phyloP scores from a whole-genome alignment of 2,329 filamentous ascomycete species.

The Pseudogymnoascus sp. region DNA sequence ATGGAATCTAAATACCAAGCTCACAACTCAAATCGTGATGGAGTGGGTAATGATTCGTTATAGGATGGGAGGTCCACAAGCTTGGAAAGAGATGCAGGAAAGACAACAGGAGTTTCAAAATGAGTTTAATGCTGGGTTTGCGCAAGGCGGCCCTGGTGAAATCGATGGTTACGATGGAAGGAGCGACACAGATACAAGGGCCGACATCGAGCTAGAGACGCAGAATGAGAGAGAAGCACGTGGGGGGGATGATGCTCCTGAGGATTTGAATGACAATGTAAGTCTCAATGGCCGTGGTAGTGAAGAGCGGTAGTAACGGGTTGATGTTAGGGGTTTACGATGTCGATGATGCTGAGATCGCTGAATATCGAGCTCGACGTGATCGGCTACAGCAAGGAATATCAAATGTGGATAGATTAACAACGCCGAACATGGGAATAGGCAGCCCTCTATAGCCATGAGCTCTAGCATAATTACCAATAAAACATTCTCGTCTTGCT shows the following conservation, averaged over 20 bases:
- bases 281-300: slow-evolving; percentile 26
- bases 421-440: not conserved
- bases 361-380: slow-evolving; percentile 54
- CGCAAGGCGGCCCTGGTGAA: slow-evolving; percentile 30
- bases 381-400: slow-evolving; percentile 55
- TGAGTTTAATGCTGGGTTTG: slow-evolving; percentile 26
- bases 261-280: slow-evolving; percentile 33
- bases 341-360: slow-evolving; percentile 61
- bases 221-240: slow-evolving; percentile 29
- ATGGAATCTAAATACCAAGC: not conserved
- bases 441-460: not conserved
- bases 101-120: slow-evolving; percentile 31
- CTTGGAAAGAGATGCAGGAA: slow-evolving; percentile 43
- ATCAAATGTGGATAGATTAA: slow-evolving; percentile 52
- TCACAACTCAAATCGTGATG: not conserved
- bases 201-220: slow-evolving; percentile 27
- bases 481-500: not conserved
- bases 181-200: slow-evolving; percentile 28
- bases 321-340: slow-evolving; percentile 50
- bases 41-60: slow-evolving; percentile 10
- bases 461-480: not conserved
- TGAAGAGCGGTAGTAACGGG: slow-evolving; percentile 10
- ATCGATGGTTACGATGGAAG: slow-evolving; percentile 28
- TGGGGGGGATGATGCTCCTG: slow-evolving; percentile 28
- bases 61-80: slow-evolving; percentile 52